Evolutionary conservation across 352 stramenopile species (phyloP).

Genomic region (Phytophthora idaei): DNA sequence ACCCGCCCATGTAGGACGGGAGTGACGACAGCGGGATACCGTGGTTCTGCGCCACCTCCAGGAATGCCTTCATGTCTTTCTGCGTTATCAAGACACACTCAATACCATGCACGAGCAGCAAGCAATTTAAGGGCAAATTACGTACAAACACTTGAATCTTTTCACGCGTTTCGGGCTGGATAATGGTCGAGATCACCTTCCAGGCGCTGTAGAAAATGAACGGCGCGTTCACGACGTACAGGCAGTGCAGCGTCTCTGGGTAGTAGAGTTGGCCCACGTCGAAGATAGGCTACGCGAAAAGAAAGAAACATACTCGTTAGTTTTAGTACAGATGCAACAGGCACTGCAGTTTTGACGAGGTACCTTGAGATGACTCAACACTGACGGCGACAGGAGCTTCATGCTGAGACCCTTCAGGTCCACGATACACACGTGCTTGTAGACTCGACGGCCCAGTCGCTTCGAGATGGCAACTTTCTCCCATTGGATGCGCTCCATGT

Average conservation of each 20-base stretch:
- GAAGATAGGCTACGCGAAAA: conserved; percentile 66
- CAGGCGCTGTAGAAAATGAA: conserved; percentile 86
- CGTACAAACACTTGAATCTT: conserved; percentile 86
- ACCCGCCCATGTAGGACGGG: conserved; percentile 63
- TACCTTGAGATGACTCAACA: conserved; percentile 73
- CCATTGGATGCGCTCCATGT: conserved; percentile 84
- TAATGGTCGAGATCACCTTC: conserved; percentile 76
- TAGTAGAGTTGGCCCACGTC: conserved; percentile 82
- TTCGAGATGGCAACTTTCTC: conserved; percentile 77
- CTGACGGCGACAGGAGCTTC: conserved; percentile 63
- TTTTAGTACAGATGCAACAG: neutral
- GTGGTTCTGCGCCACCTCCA: conserved; percentile 61
- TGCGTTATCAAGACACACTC: conserved; percentile 16
- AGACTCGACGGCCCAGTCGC: conserved; percentile 62
- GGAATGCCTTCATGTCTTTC: conserved; percentile 67
- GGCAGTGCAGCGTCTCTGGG: conserved; percentile 75
- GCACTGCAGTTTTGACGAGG: neutral
- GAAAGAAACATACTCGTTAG: conserved; percentile 12
- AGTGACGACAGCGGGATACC: conserved; percentile 66
- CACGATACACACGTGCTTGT: conserved; percentile 87
- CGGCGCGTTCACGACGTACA: conserved; percentile 84
- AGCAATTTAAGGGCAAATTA: conserved; percentile 14
- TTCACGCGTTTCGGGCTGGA: conserved; percentile 76
- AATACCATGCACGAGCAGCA: conserved; percentile 2
- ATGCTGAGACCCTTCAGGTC: conserved; percentile 74